phyloP scores from a whole-genome alignment of 2,329 filamentous ascomycete genomes.

The Neofusicoccum cordaticola region DNA sequence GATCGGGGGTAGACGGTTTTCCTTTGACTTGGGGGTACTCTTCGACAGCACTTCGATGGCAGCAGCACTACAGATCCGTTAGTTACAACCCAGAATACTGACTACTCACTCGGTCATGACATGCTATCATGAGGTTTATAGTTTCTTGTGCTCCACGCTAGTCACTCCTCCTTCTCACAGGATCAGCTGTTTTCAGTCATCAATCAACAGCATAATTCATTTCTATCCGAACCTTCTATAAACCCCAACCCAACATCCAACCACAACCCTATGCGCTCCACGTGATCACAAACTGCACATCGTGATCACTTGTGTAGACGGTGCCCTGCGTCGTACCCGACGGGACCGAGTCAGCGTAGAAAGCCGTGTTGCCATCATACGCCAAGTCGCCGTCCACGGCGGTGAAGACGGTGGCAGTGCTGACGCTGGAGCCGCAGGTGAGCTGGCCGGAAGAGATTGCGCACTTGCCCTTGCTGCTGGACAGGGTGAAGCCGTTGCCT shows the following conservation, averaged over 20 bases:
- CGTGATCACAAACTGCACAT: neutral
- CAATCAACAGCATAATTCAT: neutral
- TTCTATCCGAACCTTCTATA: conserved; percentile 5
- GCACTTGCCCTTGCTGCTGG: conserved; percentile 59
- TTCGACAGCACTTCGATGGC: no score
- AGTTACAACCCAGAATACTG: no score
- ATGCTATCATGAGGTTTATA: no score
- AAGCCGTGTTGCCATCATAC: conserved; percentile 37
- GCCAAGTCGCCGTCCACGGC: conserved; percentile 35
- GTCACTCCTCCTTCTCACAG: no score
- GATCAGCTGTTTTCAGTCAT: no score
- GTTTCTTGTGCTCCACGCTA: no score
- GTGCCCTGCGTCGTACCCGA: conserved; percentile 43
- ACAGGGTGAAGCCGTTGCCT: conserved; percentile 54
- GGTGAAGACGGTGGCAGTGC: conserved; percentile 42
- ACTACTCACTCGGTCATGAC: no score
- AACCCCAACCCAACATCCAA: neutral
- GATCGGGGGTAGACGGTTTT: no score
- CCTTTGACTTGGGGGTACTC: no score
- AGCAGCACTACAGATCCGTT: no score
- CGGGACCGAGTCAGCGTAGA: conserved; percentile 44
- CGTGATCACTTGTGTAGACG: conserved; percentile 36
- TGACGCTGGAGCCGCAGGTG: conserved; percentile 53
- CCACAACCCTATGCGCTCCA: neutral
- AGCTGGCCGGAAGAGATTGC: conserved; percentile 54